Evolutionary conservation across 2,329 filamentous ascomycete species (phyloP), one percentile per base, ranked within the genome.

Genomic region (Sphaceloma murrayae): DNA sequence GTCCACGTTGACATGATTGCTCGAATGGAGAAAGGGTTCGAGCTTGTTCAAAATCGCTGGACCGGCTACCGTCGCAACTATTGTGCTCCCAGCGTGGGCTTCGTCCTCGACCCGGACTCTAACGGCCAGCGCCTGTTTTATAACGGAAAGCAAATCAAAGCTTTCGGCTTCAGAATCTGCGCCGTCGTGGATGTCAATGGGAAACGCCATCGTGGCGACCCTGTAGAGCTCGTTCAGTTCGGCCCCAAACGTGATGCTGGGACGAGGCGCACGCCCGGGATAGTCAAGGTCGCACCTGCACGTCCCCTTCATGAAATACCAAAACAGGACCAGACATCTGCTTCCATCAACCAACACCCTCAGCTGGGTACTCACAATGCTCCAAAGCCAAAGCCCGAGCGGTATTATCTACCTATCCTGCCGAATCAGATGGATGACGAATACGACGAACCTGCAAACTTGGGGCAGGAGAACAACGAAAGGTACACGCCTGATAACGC

Each of bases 51-150:
- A 45, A 72, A 75, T 13, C 85, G 88, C 54, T 94, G 86, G 86
- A 94, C 87, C 0, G 94, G 87, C 65, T 94, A 94, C 59, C 74
- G 87, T 24, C 75, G 88, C 32, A 94, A 94, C 60, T 94, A 94
- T 63, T 91, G 94, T 59, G 81, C 84, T 0, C 86, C 91, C 43
- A 77, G 80, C 42, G 89, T 85, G 60, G 85, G 82, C 2, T 94
- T 81, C 62, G 74, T 73, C 9, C 66, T 94, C 17, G 69, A 71
- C 30, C 83, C 82, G 64, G 80, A 66, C 69, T 69, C 57, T 59
- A 69, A 54, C 45, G 67, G 75, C 7, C 63, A 65, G 11, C 72
- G 77, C 18, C 64, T 80, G 1, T 82, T 75, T 54, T 62, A 80
- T 42, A 71, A 72, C 49, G 62, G 65, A 21, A 63, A 77, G 50